phyloP scores from a whole-genome alignment of 108 stramenopile species.

The Bacterosira constricta region DNA sequence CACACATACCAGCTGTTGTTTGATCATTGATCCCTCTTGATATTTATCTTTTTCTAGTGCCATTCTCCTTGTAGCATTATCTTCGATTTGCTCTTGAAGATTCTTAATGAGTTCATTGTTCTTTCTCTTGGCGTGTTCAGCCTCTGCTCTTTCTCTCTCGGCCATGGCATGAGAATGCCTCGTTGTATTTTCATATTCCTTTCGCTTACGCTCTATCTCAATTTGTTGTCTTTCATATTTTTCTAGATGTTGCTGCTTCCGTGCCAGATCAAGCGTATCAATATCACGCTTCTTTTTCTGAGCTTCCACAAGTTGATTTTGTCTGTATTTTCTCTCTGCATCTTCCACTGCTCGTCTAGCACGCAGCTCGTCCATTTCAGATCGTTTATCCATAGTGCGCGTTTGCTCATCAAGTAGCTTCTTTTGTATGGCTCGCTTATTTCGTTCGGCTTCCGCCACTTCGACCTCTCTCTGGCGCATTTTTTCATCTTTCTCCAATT shows the following conservation, averaged over 20 bases:
- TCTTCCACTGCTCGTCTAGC: conserved; percentile 77
- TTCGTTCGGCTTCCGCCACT: conserved; percentile 58
- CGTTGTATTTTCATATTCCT: conserved; percentile 50
- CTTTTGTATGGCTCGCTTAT: conserved; percentile 73
- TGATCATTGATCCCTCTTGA: conserved; percentile 51
- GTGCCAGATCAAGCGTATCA: conserved; percentile 34
- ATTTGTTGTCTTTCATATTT: conserved; percentile 33
- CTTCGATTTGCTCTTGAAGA: conserved; percentile 68
- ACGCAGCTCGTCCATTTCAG: conserved; percentile 83
- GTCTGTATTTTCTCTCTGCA: conserved; percentile 56
- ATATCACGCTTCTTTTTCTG: conserved; percentile 55
- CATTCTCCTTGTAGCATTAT: conserved; percentile 50
- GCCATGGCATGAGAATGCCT: conserved; percentile 53
- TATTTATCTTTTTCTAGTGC: conserved; percentile 48
- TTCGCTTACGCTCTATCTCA: conserved; percentile 50
- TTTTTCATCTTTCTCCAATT: conserved; percentile 73
- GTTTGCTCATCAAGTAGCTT: conserved; percentile 73
- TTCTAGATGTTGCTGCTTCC: conserved; percentile 60
- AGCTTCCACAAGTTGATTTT: conserved; percentile 56
- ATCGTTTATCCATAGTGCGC: conserved; percentile 70
- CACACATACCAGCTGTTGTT: conserved; percentile 43
- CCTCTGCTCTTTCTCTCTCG: conserved; percentile 55
- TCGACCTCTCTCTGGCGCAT: conserved; percentile 67
- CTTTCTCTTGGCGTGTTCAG: conserved; percentile 29
- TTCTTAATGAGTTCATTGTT: conserved; percentile 40